Evolutionary conservation across 371 early-diverging fungal species (phyloP), one percentile per base, ranked within the genome.

Genomic region (Mortierella sp.): DNA sequence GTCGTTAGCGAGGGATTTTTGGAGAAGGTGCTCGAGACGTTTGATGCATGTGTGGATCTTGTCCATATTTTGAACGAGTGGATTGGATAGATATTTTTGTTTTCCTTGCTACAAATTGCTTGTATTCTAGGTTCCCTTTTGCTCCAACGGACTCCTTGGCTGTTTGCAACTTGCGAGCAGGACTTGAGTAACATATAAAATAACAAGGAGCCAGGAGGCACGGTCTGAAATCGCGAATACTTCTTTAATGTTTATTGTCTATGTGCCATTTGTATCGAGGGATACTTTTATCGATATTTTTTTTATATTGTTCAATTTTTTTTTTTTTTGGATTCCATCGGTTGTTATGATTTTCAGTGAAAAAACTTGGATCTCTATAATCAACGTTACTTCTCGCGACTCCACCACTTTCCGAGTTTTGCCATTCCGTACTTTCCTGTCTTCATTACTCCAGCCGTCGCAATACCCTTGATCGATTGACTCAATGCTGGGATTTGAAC

Each of bases 401-500:
- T 47, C 83, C 84, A 82, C 86, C 89, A 85, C 67, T 94, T 93
- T 62, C 80, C 60, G 56, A 96, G 46, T 68, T 96, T 96, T 55
- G 83, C 87, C n/a, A 82, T 51, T 41, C 90, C 89, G 82, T 98
- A 98, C 17, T 82, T 79, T 9, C 84, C 66, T 6, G 92, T 88
- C 70, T 91, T 92, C 30, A 81, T 7, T 14, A 91, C 58, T 4
- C 99, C 99, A 19, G 97, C 97, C 4, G 97, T 94, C 21, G 95
- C 72, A 15, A 98, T 78, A 2, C 99, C 99, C 81, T 99, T 99
- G 58, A 89, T 62, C 23, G 95, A 92, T 81, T 99, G 99, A 8
- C 92, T 88, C 27, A 98, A 65, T 1, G 97, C 95, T 1, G 98
- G 94, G 32, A 87, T 72, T 21, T 83, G 79, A 4, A 93, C 87